Percentiles rank a stretch among this genome's conserved stretches.
Conservation (phyloP, 805 yeast species). For the Metschnikowia vanudenii region DNA sequence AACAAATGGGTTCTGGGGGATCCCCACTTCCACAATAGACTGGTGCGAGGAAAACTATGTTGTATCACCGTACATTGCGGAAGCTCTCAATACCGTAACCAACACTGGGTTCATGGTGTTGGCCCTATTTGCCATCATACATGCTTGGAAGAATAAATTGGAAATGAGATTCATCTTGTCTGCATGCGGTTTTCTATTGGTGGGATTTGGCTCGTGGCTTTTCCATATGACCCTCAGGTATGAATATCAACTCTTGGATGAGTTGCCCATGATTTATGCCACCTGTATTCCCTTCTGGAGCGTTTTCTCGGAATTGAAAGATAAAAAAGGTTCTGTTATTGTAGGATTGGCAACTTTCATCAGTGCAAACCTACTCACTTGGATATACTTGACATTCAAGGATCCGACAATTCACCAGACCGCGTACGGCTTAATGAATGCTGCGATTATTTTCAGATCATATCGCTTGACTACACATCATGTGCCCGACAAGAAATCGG, state of each 20-base stretch:
- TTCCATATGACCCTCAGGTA: conserved; percentile 95
- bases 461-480: conserved; percentile 47
- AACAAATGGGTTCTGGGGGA: conserved; percentile 71
- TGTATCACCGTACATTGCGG: conserved; percentile 82
- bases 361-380: conserved; percentile 64
- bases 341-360: conserved; percentile 48
- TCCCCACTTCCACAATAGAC: conserved; percentile 90
- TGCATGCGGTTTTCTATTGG: conserved; percentile 78
- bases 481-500: conserved; percentile 50
- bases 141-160: conserved; percentile 56
- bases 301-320: conserved; percentile 59
- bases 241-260: conserved; percentile 89
- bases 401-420: conserved; percentile 89
- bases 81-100: conserved; percentile 82
- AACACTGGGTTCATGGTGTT: conserved; percentile 54
- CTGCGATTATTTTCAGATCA: conserved; percentile 66
- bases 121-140: conserved; percentile 63
- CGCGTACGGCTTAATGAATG: conserved; percentile 76
- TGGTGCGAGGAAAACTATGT: conserved; percentile 99
- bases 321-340: conserved; percentile 35
- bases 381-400: conserved; percentile 66
- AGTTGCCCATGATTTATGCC: conserved; percentile 96
- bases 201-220: conserved; percentile 91
- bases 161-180: conserved; percentile 71
- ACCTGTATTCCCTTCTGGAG: conserved; percentile 94